These are phyloP conservation scores for Irpex rosettiformis DNA, from an alignment of 1,284 basidiomycete species.

Conservation along the genomic window DNA sequence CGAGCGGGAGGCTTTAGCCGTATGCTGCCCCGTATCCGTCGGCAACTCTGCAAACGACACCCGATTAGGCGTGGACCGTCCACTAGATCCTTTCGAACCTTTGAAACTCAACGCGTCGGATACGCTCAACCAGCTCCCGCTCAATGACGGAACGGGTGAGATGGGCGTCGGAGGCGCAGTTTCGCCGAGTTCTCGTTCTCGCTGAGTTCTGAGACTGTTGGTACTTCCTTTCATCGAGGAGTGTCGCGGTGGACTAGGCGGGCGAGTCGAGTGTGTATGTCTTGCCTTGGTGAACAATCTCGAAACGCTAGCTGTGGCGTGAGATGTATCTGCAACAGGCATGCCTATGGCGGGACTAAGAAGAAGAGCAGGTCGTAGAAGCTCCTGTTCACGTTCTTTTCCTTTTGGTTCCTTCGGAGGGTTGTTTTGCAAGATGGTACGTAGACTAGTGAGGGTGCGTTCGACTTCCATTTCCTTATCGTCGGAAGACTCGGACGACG, in stretches of 20 bases:
- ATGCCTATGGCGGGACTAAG: constrained; percentile 39
- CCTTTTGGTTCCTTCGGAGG: constrained; percentile 23
- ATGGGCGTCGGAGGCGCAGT: constrained; percentile 35
- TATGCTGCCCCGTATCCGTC: constrained; percentile 34
- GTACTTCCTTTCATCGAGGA: constrained; percentile 40
- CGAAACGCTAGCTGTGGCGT: constrained; percentile 70
- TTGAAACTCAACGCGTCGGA: constrained; percentile 25
- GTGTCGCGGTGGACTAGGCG: constrained; percentile 30
- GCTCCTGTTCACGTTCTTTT: constrained; percentile 22
- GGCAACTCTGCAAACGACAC: constrained; percentile 75
- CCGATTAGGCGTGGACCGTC: constrained; percentile 63
- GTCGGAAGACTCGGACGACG: constrained; percentile 40
- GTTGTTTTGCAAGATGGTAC: constrained; percentile 62
- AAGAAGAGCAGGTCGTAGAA: constrained; percentile 32
- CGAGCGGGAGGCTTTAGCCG: constrained; percentile 7
- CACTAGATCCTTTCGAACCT: constrained; percentile 30
- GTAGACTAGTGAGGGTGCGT: constrained; percentile 59
- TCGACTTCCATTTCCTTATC: constrained; percentile 43
- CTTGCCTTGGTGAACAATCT: constrained; percentile 55
- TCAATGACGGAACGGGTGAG: constrained; percentile 24
- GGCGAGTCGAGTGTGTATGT: constrained; percentile 31
- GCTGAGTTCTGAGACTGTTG: constrained; percentile 32
- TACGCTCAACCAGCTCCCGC: constrained; percentile 27
- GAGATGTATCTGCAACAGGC: constrained; percentile 56
- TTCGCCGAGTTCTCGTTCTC: constrained; percentile 31